These are phyloP conservation scores for Linnemannia zychae DNA, from an alignment of 192 early-diverging fungal species.

Conservation along the genomic window DNA sequence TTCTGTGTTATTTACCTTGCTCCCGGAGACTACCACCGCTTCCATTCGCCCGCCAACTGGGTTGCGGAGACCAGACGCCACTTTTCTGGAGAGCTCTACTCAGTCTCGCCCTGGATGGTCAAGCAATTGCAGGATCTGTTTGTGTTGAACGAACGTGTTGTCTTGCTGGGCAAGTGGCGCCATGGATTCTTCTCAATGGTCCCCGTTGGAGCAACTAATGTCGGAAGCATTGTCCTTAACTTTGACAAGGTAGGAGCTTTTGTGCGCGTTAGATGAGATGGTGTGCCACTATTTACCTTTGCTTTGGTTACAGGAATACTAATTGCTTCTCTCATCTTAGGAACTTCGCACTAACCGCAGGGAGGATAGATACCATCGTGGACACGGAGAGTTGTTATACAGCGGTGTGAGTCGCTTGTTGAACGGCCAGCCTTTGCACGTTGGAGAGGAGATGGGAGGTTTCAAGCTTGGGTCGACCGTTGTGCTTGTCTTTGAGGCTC, in stretches of 20 bases:
- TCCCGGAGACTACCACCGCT: slow-evolving; percentile 99
- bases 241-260: slow-evolving; percentile 86
- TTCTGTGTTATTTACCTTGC: slow-evolving; percentile 97
- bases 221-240: slow-evolving; percentile 95
- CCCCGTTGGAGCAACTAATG: slow-evolving; percentile 98
- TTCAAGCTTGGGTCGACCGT: slow-evolving; percentile 96
- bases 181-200: slow-evolving; percentile 97
- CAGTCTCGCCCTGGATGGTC: slow-evolving; percentile 94
- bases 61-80: slow-evolving; percentile 88
- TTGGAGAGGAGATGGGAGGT: slow-evolving; percentile 95
- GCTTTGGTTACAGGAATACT: neutral
- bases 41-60: slow-evolving; percentile 98
- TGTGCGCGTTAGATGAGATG: no score
- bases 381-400: slow-evolving; percentile 82
- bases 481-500: slow-evolving; percentile 97
- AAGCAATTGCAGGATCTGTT: slow-evolving; percentile 90
- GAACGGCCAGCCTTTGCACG: slow-evolving; percentile 74
- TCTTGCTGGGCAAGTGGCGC: slow-evolving; percentile 91
- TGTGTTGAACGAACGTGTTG: slow-evolving; percentile 97
- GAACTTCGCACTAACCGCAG: slow-evolving; percentile 76
- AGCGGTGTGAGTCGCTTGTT: slow-evolving; percentile 69
- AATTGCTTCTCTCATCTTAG: slow-evolving; percentile 24
- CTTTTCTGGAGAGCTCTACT: slow-evolving; percentile 94
- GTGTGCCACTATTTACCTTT: neutral
- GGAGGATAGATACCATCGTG: slow-evolving; percentile 75